These are phyloP conservation scores for Cystobasidium tubakii DNA, from an alignment of 768 basidiomycete genomes.

Conservation along the genomic window DNA sequence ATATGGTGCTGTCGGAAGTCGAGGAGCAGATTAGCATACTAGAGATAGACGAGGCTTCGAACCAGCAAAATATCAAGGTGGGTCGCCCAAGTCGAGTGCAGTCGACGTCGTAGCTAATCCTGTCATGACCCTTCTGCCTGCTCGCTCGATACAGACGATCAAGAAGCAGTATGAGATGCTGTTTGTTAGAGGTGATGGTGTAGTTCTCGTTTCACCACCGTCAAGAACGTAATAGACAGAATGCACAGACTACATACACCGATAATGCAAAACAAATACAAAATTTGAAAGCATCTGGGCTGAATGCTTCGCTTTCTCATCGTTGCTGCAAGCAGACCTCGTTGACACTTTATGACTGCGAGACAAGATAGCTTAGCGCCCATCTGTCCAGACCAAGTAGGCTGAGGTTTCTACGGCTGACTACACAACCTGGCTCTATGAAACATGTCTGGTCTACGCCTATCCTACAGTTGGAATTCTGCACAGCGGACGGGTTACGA, in stretches of 20 bases:
- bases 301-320: background rate
- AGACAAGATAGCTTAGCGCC: too few relatives aligned
- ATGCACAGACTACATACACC: background rate
- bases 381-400: too few relatives aligned
- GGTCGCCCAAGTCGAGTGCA: slow-evolving; percentile 1
- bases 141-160: slow-evolving; percentile 59
- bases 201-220: slow-evolving; percentile 37
- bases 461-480: too few relatives aligned
- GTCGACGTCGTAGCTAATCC: background rate
- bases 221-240: slow-evolving; percentile 18
- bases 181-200: slow-evolving; percentile 62
- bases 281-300: background rate
- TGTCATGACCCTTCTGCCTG: background rate
- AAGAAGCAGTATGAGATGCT: slow-evolving; percentile 96
- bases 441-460: too few relatives aligned
- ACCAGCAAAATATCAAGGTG: slow-evolving; percentile 59
- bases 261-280: background rate
- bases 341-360: too few relatives aligned
- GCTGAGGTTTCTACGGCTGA: too few relatives aligned
- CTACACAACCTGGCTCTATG: too few relatives aligned
- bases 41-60: slow-evolving; percentile 67
- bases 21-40: slow-evolving; percentile 96
- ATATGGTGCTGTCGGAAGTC: slow-evolving; percentile 92
- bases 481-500: too few relatives aligned
- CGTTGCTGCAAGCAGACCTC: background rate